Evolutionary conservation across 2,329 filamentous ascomycete species (phyloP), one percentile per base, ranked within the genome.

Genomic region (Colletotrichum plurivorum): DNA sequence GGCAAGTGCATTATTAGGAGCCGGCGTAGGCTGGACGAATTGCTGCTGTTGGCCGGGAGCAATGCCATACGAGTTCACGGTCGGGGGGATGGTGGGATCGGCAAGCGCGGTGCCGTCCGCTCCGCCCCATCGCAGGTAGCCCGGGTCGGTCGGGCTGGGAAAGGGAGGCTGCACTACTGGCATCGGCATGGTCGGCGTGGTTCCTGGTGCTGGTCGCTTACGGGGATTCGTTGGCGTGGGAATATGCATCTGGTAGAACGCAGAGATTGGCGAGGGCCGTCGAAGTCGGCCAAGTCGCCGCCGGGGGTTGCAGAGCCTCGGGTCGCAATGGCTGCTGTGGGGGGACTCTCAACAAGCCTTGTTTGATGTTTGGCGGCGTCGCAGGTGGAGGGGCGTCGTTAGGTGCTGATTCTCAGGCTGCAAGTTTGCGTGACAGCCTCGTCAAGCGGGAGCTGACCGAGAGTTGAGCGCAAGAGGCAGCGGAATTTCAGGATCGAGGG

Each of bases 121-220:
- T 15, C 74, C 73, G 68, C 81, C 82, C 85, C 85, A 87, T 73
- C 81, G 79, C 71, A 84, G 75, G 72, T 84, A 80, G 76, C 84
- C 82, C 22, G 22, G 22, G 70, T 84, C 87, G 71, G 85, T 78
- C 55, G 84, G 84, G 66, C 81, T 81, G 18, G 84, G 81, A 70
- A 85, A 81, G 25, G 80, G 82, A 83, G 63, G 77, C 71, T 83
- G 86, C 76, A 87, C 80, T 72, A 83, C 83, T 46, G 84, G 83
- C 57, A 84, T 77, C 41, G 89, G 88, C 22, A 87, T 82, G 72
- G 88, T 82, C n/a, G 93, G 91, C 45, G 89, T 87, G 71, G 90
- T 84, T 77, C 92, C 93, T 65, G 93, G 91, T 54, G 93, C 93
- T 73, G 92, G 85, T 78, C 93, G 88, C 84, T 96, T 96, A 80